Conservation (phyloP, 2,329 filamentous ascomycete genomes). For the Falciphora oryzae region DNA sequence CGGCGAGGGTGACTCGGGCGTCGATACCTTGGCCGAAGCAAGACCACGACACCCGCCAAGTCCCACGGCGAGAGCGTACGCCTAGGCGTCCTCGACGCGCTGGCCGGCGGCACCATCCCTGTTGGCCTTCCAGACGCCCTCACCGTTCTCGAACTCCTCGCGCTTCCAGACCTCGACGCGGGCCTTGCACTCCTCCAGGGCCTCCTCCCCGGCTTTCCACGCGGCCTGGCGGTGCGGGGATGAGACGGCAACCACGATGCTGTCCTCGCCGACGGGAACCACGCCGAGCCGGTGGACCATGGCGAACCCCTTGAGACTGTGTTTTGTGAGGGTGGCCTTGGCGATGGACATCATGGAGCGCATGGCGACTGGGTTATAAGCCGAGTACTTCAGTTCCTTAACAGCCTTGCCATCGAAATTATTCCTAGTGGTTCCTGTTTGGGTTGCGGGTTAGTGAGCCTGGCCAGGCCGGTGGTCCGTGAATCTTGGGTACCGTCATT, state of each 20-base stretch:
- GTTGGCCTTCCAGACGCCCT: slow-evolving; percentile 84
- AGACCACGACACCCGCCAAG: too few species aligned
- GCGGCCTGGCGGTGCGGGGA: slow-evolving; percentile 76
- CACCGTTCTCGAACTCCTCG: slow-evolving; percentile 71
- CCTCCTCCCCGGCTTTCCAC: slow-evolving; percentile 85
- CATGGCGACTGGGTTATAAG: slow-evolving; percentile 67
- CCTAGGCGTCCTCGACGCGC: slow-evolving; percentile 26
- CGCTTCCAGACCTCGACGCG: slow-evolving; percentile 93
- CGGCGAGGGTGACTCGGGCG: too few species aligned
- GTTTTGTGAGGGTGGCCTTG: slow-evolving; percentile 47
- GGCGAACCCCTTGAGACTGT: slow-evolving; percentile 65
- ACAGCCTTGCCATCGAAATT: slow-evolving; percentile 68
- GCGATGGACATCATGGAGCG: slow-evolving; percentile 63
- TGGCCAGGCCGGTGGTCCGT: too few species aligned
- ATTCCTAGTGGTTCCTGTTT: slow-evolving; percentile 67
- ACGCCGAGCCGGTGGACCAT: slow-evolving; percentile 80
- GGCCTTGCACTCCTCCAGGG: slow-evolving; percentile 79
- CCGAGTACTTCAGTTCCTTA: slow-evolving; percentile 66
- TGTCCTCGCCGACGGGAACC: slow-evolving; percentile 89
- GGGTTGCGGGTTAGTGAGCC: not conserved
- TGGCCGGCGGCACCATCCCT: slow-evolving; percentile 61
- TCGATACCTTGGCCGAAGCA: too few species aligned
- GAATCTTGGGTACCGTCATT: too few species aligned
- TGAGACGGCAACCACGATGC: slow-evolving; percentile 82
- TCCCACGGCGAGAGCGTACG: too few species aligned